phyloP scores from a whole-genome alignment of 768 basidiomycete genomes.

The Mycena vitilis region DNA sequence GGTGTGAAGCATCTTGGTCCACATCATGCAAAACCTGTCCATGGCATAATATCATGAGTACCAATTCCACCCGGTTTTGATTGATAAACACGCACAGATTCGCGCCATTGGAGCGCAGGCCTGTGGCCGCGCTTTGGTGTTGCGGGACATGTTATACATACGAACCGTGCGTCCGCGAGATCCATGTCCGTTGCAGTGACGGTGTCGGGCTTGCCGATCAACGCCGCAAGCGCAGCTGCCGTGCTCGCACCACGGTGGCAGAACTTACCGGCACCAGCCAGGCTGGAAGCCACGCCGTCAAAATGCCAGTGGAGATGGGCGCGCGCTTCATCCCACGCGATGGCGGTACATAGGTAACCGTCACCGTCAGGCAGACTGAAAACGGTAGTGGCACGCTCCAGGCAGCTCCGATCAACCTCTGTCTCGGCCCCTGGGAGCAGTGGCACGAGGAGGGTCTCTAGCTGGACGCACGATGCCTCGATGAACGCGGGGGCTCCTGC shows the following conservation, averaged over 20 bases:
- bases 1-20: neutral
- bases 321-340: slow-evolving; percentile 15
- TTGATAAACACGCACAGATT: neutral
- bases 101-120: slow-evolving; percentile 3
- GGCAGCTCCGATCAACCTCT: neutral
- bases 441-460: neutral
- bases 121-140: neutral
- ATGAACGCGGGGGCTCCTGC: neutral
- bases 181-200: neutral
- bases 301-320: neutral
- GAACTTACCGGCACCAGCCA: neutral
- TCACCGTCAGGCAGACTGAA: neutral
- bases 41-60: neutral
- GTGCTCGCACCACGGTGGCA: neutral
- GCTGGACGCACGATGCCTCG: neutral
- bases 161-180: neutral
- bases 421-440: neutral
- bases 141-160: neutral
- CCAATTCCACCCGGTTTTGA: neutral
- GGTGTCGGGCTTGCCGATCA: neutral
- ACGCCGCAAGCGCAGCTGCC: neutral
- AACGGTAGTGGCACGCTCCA: slow-evolving; percentile 9
- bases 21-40: neutral
- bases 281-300: neutral
- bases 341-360: neutral